phyloP scores from a whole-genome alignment of 2,329 filamentous ascomycete genomes.

The Pestalotiopsis sp. region DNA sequence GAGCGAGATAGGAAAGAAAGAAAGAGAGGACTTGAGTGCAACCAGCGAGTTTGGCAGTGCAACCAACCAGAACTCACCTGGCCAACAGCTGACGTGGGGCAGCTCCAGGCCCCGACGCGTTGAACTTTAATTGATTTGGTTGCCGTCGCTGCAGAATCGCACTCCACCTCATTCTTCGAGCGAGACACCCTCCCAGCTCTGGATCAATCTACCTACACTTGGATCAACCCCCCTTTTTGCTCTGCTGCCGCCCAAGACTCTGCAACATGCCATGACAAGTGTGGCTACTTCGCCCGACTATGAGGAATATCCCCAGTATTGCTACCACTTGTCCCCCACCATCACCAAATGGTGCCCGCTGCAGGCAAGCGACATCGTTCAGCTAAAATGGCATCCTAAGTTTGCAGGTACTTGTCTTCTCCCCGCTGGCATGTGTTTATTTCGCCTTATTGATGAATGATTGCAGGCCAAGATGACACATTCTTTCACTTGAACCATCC shows the following conservation, averaged over 20 bases:
- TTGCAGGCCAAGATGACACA: conserved; percentile 52
- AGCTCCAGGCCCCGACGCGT: neutral
- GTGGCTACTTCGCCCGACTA: conserved; percentile 21
- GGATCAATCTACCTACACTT: neutral
- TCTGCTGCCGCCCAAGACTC: conserved; percentile 14
- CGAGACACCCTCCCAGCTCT: conserved; percentile 13
- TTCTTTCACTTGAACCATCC: conserved; percentile 76
- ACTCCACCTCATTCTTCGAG: conserved; percentile 10
- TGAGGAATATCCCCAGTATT: conserved; percentile 61
- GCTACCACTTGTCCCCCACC: conserved; percentile 65
- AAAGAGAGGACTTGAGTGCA: neutral
- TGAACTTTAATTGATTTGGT: neutral
- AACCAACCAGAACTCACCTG: neutral
- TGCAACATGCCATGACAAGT: conserved; percentile 48
- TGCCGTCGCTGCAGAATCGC: neutral
- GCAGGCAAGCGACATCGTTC: conserved; percentile 51
- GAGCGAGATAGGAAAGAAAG: neutral
- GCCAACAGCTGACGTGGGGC: conserved; percentile 6
- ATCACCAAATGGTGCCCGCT: conserved; percentile 63
- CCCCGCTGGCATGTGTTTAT: neutral
- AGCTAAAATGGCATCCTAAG: conserved; percentile 48
- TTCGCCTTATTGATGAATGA: neutral
- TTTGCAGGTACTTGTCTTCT: conserved; percentile 51
- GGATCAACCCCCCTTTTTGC: neutral
- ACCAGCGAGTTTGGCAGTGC: too few species aligned